Evolutionary conservation across 2,329 filamentous ascomycete genomes (phyloP).

Genomic region (Sporothrix sp.): DNA sequence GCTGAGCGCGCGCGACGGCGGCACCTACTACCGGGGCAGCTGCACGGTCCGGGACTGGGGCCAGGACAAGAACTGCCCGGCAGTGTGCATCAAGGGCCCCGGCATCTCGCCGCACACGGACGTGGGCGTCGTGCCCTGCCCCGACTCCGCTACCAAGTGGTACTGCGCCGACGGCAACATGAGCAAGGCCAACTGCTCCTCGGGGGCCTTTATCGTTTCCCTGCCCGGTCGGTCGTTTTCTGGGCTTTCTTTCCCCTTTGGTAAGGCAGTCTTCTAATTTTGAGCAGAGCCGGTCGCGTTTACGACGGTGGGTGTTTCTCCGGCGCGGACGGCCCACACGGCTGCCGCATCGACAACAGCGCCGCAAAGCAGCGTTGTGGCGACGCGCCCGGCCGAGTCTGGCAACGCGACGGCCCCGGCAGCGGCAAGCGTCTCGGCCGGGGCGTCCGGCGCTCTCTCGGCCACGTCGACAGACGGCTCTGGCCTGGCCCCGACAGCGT

Average conservation of each 20-base stretch:
- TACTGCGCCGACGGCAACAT: constrained; percentile 12
- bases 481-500: background rate
- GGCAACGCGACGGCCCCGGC: background rate
- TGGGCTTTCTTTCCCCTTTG: background rate
- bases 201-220: constrained; percentile 9
- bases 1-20: background rate
- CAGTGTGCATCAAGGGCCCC: constrained; percentile 6
- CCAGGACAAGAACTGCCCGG: constrained; percentile 10
- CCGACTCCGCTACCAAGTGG: constrained; percentile 7
- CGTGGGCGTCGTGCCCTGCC: constrained; percentile 8
- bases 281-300: background rate
- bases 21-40: constrained; percentile 13
- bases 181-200: constrained; percentile 11
- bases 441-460: background rate
- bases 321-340: background rate
- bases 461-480: background rate
- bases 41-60: constrained; percentile 11
- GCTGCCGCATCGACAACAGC: background rate
- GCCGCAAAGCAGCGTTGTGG: background rate
- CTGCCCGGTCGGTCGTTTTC: constrained; percentile 1
- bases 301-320: constrained; percentile 10
- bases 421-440: background rate
- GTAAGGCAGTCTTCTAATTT: background rate
- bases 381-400: background rate
- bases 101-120: background rate